Evolutionary conservation across 176 grass and related monocot species (phyloP).

Genomic region (Paspalum notatum): DNA sequence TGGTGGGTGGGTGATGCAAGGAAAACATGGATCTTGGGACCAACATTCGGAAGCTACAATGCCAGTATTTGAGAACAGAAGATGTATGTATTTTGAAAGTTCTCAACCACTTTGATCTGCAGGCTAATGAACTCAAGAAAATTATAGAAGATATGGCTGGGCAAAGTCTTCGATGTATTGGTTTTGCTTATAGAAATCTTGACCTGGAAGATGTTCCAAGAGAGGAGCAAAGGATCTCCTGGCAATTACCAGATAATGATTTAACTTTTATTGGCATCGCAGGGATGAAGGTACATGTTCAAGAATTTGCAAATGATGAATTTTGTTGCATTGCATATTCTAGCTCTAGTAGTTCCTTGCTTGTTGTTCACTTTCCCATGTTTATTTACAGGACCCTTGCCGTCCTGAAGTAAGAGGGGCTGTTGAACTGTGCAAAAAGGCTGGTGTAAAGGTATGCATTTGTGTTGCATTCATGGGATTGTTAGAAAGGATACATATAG

Average conservation of each 20-base stretch:
- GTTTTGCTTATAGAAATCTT: slow-evolving; percentile 78
- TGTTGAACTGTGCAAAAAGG: slow-evolving; percentile 69
- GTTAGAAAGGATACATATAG: slow-evolving; percentile 25
- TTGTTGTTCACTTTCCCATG: slow-evolving; percentile 41
- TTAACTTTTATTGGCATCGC: slow-evolving; percentile 79
- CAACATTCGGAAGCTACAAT: background rate
- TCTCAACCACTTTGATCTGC: slow-evolving; percentile 29
- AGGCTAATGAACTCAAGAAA: slow-evolving; percentile 69
- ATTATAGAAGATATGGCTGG: slow-evolving; percentile 79
- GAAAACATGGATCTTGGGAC: background rate
- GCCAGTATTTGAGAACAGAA: background rate
- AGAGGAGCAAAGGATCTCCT: slow-evolving; percentile 67
- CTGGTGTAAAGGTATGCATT: slow-evolving; percentile 77
- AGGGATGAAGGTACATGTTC: slow-evolving; percentile 81
- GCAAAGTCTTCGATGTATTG: slow-evolving; percentile 84
- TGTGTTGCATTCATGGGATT: slow-evolving; percentile 20
- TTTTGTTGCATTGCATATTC: slow-evolving; percentile 33
- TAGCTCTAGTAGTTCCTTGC: background rate
- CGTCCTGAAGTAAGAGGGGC: slow-evolving; percentile 84
- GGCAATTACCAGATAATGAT: slow-evolving; percentile 73
- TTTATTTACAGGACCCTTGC: slow-evolving; percentile 82
- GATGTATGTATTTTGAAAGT: slow-evolving; percentile 29
- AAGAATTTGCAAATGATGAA: slow-evolving; percentile 39
- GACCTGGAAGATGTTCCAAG: slow-evolving; percentile 56
- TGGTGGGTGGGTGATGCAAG: background rate